These are phyloP conservation scores for Rhododendron mucronatum DNA, from an alignment of 148 eudicot genomes.

Conservation along the genomic window DNA sequence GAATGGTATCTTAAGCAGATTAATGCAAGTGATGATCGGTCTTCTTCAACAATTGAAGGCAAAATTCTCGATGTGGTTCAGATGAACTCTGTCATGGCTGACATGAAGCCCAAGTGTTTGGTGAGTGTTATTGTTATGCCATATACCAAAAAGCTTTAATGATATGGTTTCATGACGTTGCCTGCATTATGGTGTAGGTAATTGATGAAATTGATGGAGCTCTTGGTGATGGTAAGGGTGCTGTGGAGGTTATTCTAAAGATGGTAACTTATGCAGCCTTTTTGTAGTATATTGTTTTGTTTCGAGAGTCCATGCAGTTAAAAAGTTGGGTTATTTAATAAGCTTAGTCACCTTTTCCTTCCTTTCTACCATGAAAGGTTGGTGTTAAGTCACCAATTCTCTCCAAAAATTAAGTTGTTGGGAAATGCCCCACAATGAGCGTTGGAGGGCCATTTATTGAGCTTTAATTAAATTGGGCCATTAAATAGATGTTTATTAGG, in stretches of 20 bases:
- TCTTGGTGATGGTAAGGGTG: slow-evolving; percentile 98
- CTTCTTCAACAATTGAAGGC: slow-evolving; percentile 70
- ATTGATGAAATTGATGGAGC: slow-evolving; percentile 99
- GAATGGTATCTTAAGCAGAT: slow-evolving; percentile 45
- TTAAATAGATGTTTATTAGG: too few species aligned
- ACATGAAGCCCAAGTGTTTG: slow-evolving; percentile 93
- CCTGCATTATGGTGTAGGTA: slow-evolving; percentile 38
- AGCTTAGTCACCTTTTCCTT: slow-evolving; percentile 6
- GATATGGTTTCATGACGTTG: background rate
- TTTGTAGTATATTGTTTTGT: background rate
- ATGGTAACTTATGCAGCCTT: slow-evolving; percentile 47
- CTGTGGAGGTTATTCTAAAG: slow-evolving; percentile 79
- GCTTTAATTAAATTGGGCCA: too few species aligned
- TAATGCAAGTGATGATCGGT: slow-evolving; percentile 96
- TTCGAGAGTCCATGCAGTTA: background rate
- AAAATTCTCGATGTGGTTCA: slow-evolving; percentile 93
- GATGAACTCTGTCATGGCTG: slow-evolving; percentile 87
- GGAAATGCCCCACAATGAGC: background rate
- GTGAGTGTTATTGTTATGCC: slow-evolving; percentile 34
- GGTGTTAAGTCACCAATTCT: background rate
- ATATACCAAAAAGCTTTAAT: background rate
- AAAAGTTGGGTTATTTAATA: background rate
- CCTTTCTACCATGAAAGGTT: background rate
- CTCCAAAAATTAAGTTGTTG: background rate
- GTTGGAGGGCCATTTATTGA: too few species aligned